Percentiles rank a stretch among this genome's conserved stretches.
These are phyloP conservation scores for Umbilicus rupestris DNA, from an alignment of 164 flowering plant genomes.

Conservation along the genomic window DNA sequence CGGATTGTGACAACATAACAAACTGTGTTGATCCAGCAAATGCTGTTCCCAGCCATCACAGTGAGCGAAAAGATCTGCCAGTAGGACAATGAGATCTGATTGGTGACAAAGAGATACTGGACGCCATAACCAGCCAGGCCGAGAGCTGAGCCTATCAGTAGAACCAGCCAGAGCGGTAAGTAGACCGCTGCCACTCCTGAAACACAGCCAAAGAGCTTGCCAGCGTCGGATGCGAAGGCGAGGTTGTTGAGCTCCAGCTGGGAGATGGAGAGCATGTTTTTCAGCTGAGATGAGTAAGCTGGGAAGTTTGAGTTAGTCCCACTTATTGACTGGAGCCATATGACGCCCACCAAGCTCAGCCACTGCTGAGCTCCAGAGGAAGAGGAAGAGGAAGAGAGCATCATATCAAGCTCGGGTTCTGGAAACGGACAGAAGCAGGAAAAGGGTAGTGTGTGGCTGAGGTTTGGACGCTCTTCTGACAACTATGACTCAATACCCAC, in stretches of 20 bases:
- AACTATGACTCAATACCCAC: background rate
- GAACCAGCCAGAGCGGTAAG: constrained; percentile 67
- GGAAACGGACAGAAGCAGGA: background rate
- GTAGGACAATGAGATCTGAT: constrained; percentile 37
- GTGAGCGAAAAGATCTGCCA: constrained; percentile 44
- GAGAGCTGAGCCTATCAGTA: constrained; percentile 49
- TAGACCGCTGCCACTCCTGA: constrained; percentile 59
- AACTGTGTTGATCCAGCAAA: constrained; percentile 94
- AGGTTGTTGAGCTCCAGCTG: constrained; percentile 81
- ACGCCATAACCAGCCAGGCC: constrained; percentile 70
- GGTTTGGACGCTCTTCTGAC: background rate
- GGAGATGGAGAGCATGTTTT: constrained; percentile 46
- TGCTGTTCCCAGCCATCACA: constrained; percentile 72
- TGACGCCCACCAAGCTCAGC: constrained; percentile 58
- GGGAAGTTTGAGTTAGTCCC: constrained; percentile 80
- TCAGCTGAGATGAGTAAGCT: constrained; percentile 78
- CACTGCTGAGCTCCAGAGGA: constrained; percentile 32
- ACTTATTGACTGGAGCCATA: constrained; percentile 75
- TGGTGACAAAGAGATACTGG: constrained; percentile 49
- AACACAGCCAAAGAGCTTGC: constrained; percentile 69
- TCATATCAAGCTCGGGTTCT: background rate
- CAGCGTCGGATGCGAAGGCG: constrained; percentile 92
- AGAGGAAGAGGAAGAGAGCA: constrained; percentile 1
- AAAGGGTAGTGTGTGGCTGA: background rate
- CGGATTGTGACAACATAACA: constrained; percentile 40